phyloP scores from a whole-genome alignment of 768 basidiomycete genomes.

The Termitomyces bulborhizus region DNA sequence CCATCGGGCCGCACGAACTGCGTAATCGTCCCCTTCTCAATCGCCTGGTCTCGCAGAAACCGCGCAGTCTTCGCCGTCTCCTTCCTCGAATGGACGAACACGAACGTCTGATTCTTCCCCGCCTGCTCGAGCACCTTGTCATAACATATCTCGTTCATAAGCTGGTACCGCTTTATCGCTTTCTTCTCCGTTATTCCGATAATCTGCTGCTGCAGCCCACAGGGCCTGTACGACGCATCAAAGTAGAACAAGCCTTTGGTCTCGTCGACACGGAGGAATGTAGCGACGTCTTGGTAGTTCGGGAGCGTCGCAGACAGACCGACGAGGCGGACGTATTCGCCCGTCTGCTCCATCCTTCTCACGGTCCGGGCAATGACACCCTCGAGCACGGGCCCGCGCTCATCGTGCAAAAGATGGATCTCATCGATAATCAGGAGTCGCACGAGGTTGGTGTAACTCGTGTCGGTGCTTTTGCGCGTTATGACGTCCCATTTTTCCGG shows the following conservation, averaged over 20 bases:
- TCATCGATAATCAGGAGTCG: conserved; percentile 97
- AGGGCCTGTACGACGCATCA: conserved; percentile 90
- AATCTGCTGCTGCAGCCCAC: conserved; percentile 94
- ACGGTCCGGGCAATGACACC: conserved; percentile 87
- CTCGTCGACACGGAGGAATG: conserved; percentile 92
- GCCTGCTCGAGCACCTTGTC: conserved; percentile 95
- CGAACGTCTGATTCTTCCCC: conserved; percentile 84
- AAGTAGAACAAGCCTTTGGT: conserved; percentile 95
- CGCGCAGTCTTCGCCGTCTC: conserved; percentile 97
- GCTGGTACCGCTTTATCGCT: conserved; percentile 96
- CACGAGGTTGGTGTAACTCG: conserved; percentile 94
- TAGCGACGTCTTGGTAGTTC: conserved; percentile 96
- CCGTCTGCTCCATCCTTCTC: conserved; percentile 89
- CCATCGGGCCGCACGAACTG: conserved; percentile 94
- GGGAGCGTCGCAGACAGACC: conserved; percentile 97
- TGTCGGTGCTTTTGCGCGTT: conserved; percentile 95
- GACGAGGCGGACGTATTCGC: conserved; percentile 88
- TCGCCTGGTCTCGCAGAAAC: conserved; percentile 90
- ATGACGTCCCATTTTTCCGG: conserved; percentile 99
- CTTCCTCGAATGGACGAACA: conserved; percentile 98
- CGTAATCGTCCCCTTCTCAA: conserved; percentile 95
- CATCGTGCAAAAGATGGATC: conserved; percentile 95
- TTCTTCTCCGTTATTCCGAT: conserved; percentile 99
- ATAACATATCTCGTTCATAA: conserved; percentile 99
- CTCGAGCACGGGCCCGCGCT: conserved; percentile 95